Evolutionary conservation across 177 flowering plant species (phyloP), one percentile per base, ranked within the genome.

Genomic region (Tripterygium wilfordii): DNA sequence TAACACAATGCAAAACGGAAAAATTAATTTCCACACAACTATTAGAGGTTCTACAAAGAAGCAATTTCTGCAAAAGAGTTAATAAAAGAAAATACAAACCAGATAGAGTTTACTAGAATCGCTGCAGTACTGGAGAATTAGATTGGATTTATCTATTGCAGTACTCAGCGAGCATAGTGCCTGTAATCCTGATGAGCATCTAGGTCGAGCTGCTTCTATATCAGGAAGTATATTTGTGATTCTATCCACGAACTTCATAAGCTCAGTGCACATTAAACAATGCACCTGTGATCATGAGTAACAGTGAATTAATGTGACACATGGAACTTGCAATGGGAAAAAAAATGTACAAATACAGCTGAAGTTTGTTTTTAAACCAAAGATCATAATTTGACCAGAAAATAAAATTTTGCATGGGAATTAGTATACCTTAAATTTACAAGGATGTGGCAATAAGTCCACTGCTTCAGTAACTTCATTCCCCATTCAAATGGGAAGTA

Each of bases 101-200:
- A 86, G 70, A 57, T 82, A 90, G 29, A 90, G 83, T 69, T 76
- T 87, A 68, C 97, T 90, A 43, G 83, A 78, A 26, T 84, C 87
- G 12, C 75, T 46, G 57, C 97, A 86, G 36, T 79, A 49, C 58
- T 68, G 79, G 44, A 86, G 60, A 53, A 82, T 66, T 60, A 54
- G 55, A 47, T 77, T 79, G 49, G 96, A 78, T 61, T 71, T 82
- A 42, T 70, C 80, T 31, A 82, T 59, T 25, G 81, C 79, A 18
- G 19, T 20, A 50, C 60, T 79, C 53, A 87, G 28, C 48, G 59
- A 65, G 72, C 85, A 80, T 23, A 90, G 70, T 14, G 78, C 72
- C 42, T 79, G 74, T 53, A 82, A 68, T 54, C 96, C 97, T 2
- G 77, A 53, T 13, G 67, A 53, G 69, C 90, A 76, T 46, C 80